These are phyloP conservation scores for Exophiala xenobiotica DNA, from an alignment of 2,329 filamentous ascomycete species.

Conservation along the genomic window DNA sequence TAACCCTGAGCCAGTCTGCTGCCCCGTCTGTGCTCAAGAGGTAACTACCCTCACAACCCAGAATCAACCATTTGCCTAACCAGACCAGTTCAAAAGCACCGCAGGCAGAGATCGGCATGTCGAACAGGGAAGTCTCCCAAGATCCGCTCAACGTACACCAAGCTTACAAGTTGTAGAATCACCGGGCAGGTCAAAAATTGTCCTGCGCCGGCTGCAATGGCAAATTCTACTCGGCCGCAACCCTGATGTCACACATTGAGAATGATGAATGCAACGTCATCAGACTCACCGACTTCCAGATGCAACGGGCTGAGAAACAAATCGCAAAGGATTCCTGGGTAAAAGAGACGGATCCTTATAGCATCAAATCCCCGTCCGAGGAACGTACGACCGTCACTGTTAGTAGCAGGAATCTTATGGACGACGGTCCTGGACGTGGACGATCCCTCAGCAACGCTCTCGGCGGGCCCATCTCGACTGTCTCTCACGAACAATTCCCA, in stretches of 20 bases:
- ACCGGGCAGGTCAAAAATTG: conserved; percentile 52
- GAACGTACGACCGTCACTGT: too few relatives aligned
- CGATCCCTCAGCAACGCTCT: conserved; percentile 12
- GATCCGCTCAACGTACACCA: conserved; percentile 2
- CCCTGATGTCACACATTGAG: conserved; percentile 57
- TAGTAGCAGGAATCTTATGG: too few relatives aligned
- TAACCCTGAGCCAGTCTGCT: conserved; percentile 40
- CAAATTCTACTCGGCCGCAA: conserved; percentile 49
- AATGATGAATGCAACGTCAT: conserved; percentile 50
- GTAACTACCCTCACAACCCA: conserved; percentile 1
- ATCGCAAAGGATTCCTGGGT: conserved; percentile 41
- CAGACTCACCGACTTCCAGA: conserved; percentile 43
- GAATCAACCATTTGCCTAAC: conserved; percentile 1
- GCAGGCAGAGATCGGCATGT: conserved; percentile 54
- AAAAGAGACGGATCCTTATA: conserved; percentile 6
- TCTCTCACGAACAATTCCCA: conserved; percentile 15
- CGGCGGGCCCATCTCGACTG: conserved; percentile 10
- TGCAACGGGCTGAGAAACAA: conserved; percentile 52
- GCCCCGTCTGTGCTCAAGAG: conserved; percentile 57
- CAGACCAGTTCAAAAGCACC: conserved; percentile 47
- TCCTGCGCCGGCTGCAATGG: conserved; percentile 49
- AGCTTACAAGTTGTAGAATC: conserved; percentile 7
- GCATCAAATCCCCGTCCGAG: neutral
- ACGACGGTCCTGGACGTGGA: neutral
- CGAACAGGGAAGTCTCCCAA: conserved; percentile 43